These are phyloP conservation scores for Cruciata laevipes DNA, from an alignment of 257 asterid genomes.

Conservation along the genomic window DNA sequence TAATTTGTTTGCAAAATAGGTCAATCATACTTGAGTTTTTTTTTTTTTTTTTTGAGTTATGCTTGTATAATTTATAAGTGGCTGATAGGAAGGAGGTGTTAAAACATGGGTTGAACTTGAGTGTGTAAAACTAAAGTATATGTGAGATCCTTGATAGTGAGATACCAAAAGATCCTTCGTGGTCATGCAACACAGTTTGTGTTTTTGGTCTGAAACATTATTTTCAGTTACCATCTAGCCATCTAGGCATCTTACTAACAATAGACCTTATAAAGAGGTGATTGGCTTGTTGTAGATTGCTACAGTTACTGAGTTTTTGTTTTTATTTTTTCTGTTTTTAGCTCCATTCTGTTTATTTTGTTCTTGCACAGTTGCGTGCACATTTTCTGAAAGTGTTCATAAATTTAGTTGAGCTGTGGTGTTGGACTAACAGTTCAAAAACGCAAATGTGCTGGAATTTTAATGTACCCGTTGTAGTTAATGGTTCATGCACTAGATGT, in stretches of 20 bases:
- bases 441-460: not conserved
- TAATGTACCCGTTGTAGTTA: not conserved
- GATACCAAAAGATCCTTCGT: not conserved
- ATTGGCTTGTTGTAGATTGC: not conserved
- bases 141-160: not conserved
- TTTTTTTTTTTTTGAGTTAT: not conserved
- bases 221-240: not conserved
- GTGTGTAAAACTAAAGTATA: not conserved
- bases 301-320: not conserved
- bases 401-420: constrained; percentile 1
- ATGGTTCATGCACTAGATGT: not conserved
- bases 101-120: not conserved
- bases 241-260: not conserved
- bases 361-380: not conserved
- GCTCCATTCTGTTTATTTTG: not conserved
- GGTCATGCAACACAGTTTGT: no score
- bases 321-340: no score
- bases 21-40: not conserved
- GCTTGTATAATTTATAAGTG: not conserved
- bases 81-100: not conserved
- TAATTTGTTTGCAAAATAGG: not conserved
- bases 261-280: not conserved
- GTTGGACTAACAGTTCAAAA: not conserved
- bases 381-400: not conserved
- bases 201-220: not conserved